phyloP scores from a whole-genome alignment of 306 rosid genomes.

The barrel medic (Medicago truncatula) region MtrunA17r5.0-ANR NC_053049.1:35383501-35384000 shows the following conservation, averaged over 20 bases:
- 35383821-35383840: background rate
- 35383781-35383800: background rate
- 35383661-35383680: constrained; percentile 7
- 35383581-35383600: no score
- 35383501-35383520: background rate
- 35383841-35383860: background rate
- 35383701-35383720: background rate
- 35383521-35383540: background rate
- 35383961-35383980: background rate
- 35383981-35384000: constrained; percentile 31
- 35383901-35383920: constrained; percentile 1
- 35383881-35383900: background rate
- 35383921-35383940: constrained; percentile 14
- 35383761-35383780: background rate
- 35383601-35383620: no score
- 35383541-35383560: background rate
- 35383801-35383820: constrained; percentile 5
- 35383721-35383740: background rate
- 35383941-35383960: background rate
- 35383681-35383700: background rate
- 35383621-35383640: no score
- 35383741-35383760: background rate
- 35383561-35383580: background rate
- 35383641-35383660: no score
- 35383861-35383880: background rate